Conservation (phyloP, 2,329 filamentous ascomycete genomes). For the Chaetomiaceae sp. region DNA sequence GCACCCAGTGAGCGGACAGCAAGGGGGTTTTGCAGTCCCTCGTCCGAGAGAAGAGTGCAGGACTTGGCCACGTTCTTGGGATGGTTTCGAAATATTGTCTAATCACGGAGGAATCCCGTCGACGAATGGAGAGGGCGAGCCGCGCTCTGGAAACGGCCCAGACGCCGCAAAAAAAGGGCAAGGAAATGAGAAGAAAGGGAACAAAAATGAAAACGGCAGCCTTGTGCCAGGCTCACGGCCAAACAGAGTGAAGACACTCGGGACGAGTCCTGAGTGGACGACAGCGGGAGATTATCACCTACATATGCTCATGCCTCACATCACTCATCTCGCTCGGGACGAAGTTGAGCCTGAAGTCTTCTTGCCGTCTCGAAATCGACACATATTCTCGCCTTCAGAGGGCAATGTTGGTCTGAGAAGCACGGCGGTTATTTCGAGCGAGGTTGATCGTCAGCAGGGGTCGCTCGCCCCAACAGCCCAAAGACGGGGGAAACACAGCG, state of each 20-base stretch:
- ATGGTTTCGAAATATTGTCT: constrained; percentile 24
- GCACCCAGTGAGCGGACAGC: constrained; percentile 18
- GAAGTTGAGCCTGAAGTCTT: constrained; percentile 22
- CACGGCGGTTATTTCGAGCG: constrained; percentile 42
- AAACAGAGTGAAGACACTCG: constrained; percentile 17
- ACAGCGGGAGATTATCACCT: constrained; percentile 23
- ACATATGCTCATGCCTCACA: constrained; percentile 20
- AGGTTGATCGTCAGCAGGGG: constrained; percentile 42
- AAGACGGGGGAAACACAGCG: background rate
- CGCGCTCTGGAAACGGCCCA: constrained; percentile 9
- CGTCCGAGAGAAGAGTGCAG: constrained; percentile 6
- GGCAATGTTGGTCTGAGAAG: constrained; percentile 44
- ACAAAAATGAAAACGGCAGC: constrained; percentile 14
- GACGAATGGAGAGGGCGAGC: constrained; percentile 23
- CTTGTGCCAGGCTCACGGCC: constrained; percentile 15
- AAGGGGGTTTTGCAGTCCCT: constrained; percentile 6
- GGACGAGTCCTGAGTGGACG: constrained; percentile 14
- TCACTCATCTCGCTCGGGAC: constrained; percentile 4
- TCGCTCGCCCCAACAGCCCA: background rate
- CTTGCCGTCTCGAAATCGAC: constrained; percentile 10
- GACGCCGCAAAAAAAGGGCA: constrained; percentile 7
- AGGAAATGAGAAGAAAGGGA: background rate
- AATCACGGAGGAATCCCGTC: constrained; percentile 20
- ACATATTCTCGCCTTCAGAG: background rate
- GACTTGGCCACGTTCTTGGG: constrained; percentile 7